Percentiles rank a stretch among this genome's conserved stretches.
Evolutionary conservation across 1,284 basidiomycete genomes (phyloP).

Genomic region (Salmacisia buchloeana): DNA sequence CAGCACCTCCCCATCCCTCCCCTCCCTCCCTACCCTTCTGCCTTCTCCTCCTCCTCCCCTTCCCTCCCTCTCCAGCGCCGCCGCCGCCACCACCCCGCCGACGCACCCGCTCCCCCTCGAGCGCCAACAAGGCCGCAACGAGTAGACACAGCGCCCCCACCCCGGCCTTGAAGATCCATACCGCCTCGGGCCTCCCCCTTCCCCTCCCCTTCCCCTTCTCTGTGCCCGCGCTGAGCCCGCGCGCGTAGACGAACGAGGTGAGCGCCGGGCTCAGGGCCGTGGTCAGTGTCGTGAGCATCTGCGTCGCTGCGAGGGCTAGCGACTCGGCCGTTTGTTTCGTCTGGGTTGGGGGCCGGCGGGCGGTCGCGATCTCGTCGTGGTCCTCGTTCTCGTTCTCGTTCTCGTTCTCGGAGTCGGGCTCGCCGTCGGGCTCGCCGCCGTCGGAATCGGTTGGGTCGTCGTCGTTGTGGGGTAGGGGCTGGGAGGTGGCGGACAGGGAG

Average conservation of each 20-base stretch:
- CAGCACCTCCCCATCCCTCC: too few relatives aligned
- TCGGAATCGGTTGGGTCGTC: too few relatives aligned
- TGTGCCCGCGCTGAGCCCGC: constrained; percentile 18
- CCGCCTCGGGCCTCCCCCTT: constrained; percentile 27
- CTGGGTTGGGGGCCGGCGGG: too few relatives aligned
- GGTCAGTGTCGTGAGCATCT: constrained; percentile 35
- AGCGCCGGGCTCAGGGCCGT: constrained; percentile 33
- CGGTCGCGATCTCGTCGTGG: not conserved
- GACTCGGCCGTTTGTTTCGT: constrained; percentile 25
- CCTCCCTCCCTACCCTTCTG: too few relatives aligned
- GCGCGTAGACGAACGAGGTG: constrained; percentile 32
- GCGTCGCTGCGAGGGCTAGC: constrained; percentile 35
- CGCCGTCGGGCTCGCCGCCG: not conserved
- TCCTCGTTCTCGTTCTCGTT: constrained; percentile 15
- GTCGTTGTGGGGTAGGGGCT: too few relatives aligned
- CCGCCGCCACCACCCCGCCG: not conserved
- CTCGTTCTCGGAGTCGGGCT: not conserved
- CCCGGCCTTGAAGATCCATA: constrained; percentile 35
- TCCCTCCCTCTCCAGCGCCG: too few relatives aligned
- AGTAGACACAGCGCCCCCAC: not conserved
- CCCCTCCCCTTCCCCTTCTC: too few relatives aligned
- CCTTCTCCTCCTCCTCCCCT: too few relatives aligned
- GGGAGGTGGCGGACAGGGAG: too few relatives aligned
- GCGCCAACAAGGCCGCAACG: not conserved
- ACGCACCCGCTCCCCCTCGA: not conserved